Percentiles rank a stretch among this genome's conserved stretches.
These are phyloP conservation scores for Rutidosis leptorrhynchoides DNA, from an alignment of 129 eudicot genomes.

Conservation along the genomic window DNA sequence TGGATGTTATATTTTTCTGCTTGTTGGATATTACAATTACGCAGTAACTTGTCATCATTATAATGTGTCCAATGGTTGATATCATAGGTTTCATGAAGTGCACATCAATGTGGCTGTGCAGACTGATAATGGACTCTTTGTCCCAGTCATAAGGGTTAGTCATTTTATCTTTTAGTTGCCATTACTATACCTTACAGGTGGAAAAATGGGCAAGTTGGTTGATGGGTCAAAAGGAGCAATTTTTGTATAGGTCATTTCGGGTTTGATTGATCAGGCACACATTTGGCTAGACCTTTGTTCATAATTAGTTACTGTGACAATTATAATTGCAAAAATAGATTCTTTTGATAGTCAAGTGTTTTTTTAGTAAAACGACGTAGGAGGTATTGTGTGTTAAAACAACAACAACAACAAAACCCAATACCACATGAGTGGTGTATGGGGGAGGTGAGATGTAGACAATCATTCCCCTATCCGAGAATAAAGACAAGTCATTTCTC, in stretches of 20 bases:
- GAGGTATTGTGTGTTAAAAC: neutral
- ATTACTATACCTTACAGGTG: neutral
- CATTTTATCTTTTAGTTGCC: neutral
- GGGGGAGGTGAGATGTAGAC: too few species aligned
- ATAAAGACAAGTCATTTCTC: too few species aligned
- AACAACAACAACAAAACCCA: too few species aligned
- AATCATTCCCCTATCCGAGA: too few species aligned
- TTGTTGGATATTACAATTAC: neutral
- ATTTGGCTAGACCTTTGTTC: neutral
- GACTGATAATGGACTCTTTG: slow-evolving; percentile 91
- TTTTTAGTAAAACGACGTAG: neutral
- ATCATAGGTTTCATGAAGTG: slow-evolving; percentile 68
- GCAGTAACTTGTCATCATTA: slow-evolving; percentile 7
- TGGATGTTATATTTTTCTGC: neutral
- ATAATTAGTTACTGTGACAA: neutral
- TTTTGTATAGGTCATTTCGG: neutral
- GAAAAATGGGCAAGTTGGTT: neutral
- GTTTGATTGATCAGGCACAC: neutral
- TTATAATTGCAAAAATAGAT: neutral
- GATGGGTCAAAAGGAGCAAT: neutral
- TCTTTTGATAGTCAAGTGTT: neutral
- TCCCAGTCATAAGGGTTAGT: slow-evolving; percentile 82
- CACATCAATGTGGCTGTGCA: slow-evolving; percentile 99
- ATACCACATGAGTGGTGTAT: too few species aligned
- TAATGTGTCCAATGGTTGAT: slow-evolving; percentile 18